Percentiles rank a stretch among this genome's conserved stretches.
Conservation (phyloP, 768 basidiomycete species). For the Sarcomyxa edulis region DNA sequence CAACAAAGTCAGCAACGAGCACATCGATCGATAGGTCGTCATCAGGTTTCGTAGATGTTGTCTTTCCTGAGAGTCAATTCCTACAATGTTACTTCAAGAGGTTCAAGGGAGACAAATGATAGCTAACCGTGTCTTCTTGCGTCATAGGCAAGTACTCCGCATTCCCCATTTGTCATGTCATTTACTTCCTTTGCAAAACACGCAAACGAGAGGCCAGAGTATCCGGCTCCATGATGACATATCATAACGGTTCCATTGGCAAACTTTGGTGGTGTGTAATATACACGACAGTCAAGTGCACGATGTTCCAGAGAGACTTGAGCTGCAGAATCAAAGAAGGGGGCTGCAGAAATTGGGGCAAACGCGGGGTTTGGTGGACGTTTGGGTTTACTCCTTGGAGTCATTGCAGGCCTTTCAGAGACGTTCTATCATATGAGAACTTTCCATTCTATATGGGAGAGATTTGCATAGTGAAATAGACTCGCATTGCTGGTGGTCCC, state of each 20-base stretch:
- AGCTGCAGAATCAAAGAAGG: constrained; percentile 75
- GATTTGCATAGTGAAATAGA: constrained; percentile 14
- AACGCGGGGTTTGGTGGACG: constrained; percentile 54
- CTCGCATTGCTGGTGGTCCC: constrained; percentile 62
- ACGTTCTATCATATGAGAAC: constrained; percentile 13
- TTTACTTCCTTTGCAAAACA: constrained; percentile 79
- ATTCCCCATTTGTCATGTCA: constrained; percentile 56
- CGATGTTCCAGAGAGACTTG: constrained; percentile 65
- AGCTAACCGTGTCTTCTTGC: constrained; percentile 80
- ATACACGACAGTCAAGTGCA: constrained; percentile 68
- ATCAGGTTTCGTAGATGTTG: constrained; percentile 33
- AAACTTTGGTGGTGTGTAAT: constrained; percentile 71
- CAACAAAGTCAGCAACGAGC: constrained; percentile 71
- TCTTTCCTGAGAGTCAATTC: constrained; percentile 58
- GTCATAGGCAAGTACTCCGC: constrained; percentile 81
- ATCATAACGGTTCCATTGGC: constrained; percentile 66
- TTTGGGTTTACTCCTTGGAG: constrained; percentile 20
- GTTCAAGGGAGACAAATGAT: background rate
- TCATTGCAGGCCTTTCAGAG: constrained; percentile 27
- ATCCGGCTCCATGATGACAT: constrained; percentile 95
- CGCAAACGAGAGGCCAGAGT: constrained; percentile 86
- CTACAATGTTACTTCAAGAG: background rate
- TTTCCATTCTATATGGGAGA: constrained; percentile 9
- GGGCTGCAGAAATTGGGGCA: constrained; percentile 70
- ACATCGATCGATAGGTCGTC: constrained; percentile 69